Conservation (phyloP, 345 rosid species). For the Boechera divaricarpa region DNA sequence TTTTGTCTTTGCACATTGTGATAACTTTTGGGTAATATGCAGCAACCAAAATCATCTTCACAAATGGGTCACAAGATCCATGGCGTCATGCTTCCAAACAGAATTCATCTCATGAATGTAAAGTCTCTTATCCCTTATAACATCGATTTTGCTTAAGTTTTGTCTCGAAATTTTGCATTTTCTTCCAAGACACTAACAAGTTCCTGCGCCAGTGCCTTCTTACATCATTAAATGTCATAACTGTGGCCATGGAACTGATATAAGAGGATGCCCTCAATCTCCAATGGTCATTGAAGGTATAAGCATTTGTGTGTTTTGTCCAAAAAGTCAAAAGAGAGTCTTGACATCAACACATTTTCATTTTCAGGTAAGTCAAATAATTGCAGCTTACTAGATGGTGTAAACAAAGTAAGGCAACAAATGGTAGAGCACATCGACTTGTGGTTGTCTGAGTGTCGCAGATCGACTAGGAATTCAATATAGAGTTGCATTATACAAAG, state of each 20-base stretch:
- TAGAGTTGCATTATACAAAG: constrained; percentile 9
- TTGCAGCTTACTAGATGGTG: constrained; percentile 76
- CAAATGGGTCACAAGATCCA: constrained; percentile 95
- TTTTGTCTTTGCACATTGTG: constrained; percentile 6
- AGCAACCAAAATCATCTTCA: constrained; percentile 83
- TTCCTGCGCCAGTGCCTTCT: constrained; percentile 37
- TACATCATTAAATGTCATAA: constrained; percentile 74
- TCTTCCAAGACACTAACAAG: background rate
- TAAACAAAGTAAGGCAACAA: constrained; percentile 77
- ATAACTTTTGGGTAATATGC: constrained; percentile 20
- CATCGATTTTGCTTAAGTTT: background rate
- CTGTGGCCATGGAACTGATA: constrained; percentile 91
- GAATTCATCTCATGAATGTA: constrained; percentile 72
- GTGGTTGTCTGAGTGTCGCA: constrained; percentile 83
- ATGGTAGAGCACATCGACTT: constrained; percentile 67
- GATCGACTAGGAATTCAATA: constrained; percentile 12
- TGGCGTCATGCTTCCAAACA: constrained; percentile 96
- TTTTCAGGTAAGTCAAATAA: constrained; percentile 66
- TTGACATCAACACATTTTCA: background rate
- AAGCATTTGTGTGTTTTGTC: background rate
- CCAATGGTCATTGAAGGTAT: constrained; percentile 76
- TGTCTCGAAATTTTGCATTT: background rate
- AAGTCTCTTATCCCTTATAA: constrained; percentile 34
- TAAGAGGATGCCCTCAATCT: constrained; percentile 92
- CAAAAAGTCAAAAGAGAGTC: background rate